Base-by-base conservation (phyloP, 495 filamentous ascomycete genomes). In the Penicillium taxi region DNA sequence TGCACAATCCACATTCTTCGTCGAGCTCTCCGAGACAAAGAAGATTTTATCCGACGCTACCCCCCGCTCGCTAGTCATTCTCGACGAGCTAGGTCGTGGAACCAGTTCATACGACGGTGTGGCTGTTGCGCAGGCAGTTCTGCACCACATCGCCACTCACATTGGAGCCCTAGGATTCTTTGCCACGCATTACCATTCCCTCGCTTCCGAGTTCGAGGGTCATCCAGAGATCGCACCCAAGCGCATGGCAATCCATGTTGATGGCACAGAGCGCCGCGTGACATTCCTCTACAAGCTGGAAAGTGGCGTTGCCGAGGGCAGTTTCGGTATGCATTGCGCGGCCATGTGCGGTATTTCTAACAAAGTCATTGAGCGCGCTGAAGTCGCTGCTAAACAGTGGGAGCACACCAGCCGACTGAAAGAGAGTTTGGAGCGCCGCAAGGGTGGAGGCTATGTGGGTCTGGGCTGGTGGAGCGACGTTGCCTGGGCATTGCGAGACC, bases 321-420 rank as follows among this genome's bases (percentile, higher is more conserved):
- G 84, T 49, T 96, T 96, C 62, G 93, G 93, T 47, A 99, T 99
- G 93, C 93, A 96, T 58, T 99, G 93, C 56, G 93, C 93, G 2
- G 77, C 84, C 23, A 99, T 96, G 91, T 99, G 93, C 44, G 93
- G 93, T 1, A 96, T 99, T 29, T 72, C 88, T 0, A 67, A 61
- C 26, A 80, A 78, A 50, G 82, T 99, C 20, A 83, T 99, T 28
- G 80, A 88, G 53, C 59, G 80, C 11, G 91, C 93, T 2, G 93
- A 96, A 57, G 70, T 73, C 14, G 93, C 93, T n/a, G 93, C 93
- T 9, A 80, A 73, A 50, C 81, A 84, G 50, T 98, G 93, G 85
- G 91, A 98, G 65, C 87, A 96, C 61, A 96, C 93, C 4, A 86
- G 81, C 38, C 69, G 84, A 12, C 65, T 96, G 32, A 87, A 83